A percentile compares a stretch with the other conserved stretches of the same genome.
phyloP scores from a whole-genome alignment of 257 asterid species.

The Solanum raphanifolium region DNA sequence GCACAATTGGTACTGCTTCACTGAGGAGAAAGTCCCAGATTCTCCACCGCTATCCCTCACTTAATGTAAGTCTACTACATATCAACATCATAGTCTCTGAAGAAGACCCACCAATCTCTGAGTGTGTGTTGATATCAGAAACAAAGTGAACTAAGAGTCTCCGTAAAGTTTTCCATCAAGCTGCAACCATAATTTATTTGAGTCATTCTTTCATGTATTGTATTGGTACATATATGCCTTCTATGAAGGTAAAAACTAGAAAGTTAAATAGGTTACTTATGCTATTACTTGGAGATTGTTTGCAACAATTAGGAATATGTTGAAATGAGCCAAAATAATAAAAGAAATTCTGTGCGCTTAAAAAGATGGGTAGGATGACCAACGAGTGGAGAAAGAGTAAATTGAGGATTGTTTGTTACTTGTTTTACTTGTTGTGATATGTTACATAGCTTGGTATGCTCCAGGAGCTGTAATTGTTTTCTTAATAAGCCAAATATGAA shows the following conservation, averaged over 20 bases:
- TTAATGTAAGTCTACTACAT: conserved; percentile 35
- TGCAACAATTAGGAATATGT: background rate
- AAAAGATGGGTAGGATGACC: background rate
- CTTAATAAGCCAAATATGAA: background rate
- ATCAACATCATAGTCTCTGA: background rate
- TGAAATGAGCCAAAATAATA: background rate
- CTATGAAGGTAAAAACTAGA: background rate
- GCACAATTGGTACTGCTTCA: conserved; percentile 88
- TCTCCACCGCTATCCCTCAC: conserved; percentile 72
- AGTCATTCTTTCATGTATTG: background rate
- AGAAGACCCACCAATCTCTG: background rate
- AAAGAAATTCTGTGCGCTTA: background rate
- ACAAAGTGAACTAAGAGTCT: background rate
- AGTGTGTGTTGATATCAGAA: background rate
- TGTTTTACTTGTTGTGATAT: background rate
- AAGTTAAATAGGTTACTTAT: background rate
- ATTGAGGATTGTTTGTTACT: background rate
- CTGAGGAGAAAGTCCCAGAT: conserved; percentile 92
- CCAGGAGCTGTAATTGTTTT: background rate
- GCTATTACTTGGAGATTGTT: background rate
- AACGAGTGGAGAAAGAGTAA: background rate
- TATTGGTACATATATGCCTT: background rate
- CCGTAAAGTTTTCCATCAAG: background rate
- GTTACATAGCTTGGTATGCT: background rate
- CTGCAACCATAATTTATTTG: background rate